Evolutionary conservation across 768 basidiomycete genomes (phyloP), one percentile per base, ranked within the genome.

Genomic region (Termitomyces sp.): DNA sequence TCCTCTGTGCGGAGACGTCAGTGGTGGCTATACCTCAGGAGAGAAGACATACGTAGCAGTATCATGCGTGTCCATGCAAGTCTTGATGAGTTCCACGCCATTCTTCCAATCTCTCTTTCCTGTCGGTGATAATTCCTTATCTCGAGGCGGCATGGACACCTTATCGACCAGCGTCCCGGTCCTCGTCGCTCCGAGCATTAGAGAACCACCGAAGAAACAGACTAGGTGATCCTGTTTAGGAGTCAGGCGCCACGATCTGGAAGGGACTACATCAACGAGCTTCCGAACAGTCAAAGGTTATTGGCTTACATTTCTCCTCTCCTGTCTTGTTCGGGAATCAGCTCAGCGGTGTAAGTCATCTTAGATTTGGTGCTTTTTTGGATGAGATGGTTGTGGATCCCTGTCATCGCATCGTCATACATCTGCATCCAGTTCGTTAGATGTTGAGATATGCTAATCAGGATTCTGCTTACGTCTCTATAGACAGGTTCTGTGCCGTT

Each of bases 191-290:
- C 95, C 94, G 3, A 98, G 82, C 80, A 98, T 86, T 56, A 98
- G 82, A 0, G 91, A 91, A 3, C 94, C 95, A 20, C 88, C 93
- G 34, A 98, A 76, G 83, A 97, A 98, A 73, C 95, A 98, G 3
- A 91, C 94, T 34, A 98, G 83, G 69, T 97, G 95, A 68, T 98
- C 95, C 75, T 98, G 95, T 69, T 97, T 96, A 10, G 91, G 91
- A 10, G 79, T 79, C 27, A 91, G 74, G 18, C 82, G 81, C 93
- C 92, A 95, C 34, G 76, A 74, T 26, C 91, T 91, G 62, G 18
- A 4, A 20, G 22, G 12, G n/a, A 26, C 22, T 45, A 5, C 5
- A 36, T 43, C 43, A 45, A 27, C 22, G 7, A 5, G 22, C 43
- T 20, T n/a, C 22, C 36, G 4, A 26, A n/a, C 13, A 33, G 13